Evolutionary conservation across 2,329 filamentous ascomycete genomes (phyloP).

Genomic region (Arthrobotrys conoides): DNA sequence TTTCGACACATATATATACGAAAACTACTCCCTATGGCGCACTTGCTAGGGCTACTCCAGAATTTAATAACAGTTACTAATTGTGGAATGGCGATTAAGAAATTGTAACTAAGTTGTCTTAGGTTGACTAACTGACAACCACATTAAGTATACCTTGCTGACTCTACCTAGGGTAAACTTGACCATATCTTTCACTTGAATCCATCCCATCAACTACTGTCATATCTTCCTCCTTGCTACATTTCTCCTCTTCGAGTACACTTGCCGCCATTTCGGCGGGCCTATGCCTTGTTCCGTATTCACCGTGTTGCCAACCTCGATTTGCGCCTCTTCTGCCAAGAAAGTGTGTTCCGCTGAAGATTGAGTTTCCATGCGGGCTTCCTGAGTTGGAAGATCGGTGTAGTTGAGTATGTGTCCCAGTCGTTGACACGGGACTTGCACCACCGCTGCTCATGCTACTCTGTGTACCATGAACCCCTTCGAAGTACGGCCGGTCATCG

Average conservation of each 20-base stretch:
- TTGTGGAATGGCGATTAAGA: neutral
- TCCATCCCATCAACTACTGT: constrained; percentile 20
- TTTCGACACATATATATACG: too few species aligned
- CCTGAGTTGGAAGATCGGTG: constrained; percentile 20
- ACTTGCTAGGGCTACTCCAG: too few species aligned
- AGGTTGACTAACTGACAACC: neutral
- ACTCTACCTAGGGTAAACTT: constrained; percentile 28
- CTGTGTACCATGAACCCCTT: constrained; percentile 38
- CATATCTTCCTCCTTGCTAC: constrained; percentile 27
- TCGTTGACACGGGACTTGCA: constrained; percentile 39
- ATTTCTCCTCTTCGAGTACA: constrained; percentile 40
- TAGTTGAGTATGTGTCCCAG: constrained; percentile 17
- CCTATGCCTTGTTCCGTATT: constrained; percentile 36
- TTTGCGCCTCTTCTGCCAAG: constrained; percentile 26
- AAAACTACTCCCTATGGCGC: too few species aligned
- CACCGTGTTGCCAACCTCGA: constrained; percentile 8
- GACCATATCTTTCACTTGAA: constrained; percentile 22
- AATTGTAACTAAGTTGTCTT: too few species aligned
- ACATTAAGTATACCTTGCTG: neutral
- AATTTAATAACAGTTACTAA: too few species aligned
- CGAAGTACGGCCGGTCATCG: constrained; percentile 45
- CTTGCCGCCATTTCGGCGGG: constrained; percentile 53
- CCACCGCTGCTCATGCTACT: constrained; percentile 29
- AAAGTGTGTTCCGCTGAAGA: constrained; percentile 16
- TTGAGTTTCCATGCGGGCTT: constrained; percentile 21